phyloP scores from a whole-genome alignment of 106 monocot species.

The Apostasia ramifera region DNA sequence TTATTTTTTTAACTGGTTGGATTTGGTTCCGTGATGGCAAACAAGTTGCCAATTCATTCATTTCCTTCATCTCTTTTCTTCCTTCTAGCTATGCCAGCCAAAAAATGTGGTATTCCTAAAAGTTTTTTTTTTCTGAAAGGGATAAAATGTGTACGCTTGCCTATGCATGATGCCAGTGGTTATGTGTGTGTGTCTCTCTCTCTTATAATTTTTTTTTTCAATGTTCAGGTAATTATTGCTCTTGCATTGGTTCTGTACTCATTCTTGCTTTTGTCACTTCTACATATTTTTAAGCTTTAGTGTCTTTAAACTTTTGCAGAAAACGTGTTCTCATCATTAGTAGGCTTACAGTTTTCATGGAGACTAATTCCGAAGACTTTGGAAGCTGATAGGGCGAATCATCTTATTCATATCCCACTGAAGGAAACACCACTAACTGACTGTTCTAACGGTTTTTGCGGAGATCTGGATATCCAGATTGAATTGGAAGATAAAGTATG shows the following conservation, averaged over 20 bases:
- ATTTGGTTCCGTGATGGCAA: too few relatives aligned
- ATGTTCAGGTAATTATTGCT: not conserved
- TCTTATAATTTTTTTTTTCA: too few relatives aligned
- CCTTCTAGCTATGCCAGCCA: too few relatives aligned
- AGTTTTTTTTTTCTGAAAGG: too few relatives aligned
- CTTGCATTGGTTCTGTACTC: not conserved
- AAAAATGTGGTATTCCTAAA: too few relatives aligned
- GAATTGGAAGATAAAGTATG: slow-evolving; percentile 78
- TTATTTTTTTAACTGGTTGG: too few relatives aligned
- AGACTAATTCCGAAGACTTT: slow-evolving; percentile 48
- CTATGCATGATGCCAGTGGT: too few relatives aligned
- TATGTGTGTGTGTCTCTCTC: too few relatives aligned
- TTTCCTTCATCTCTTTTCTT: too few relatives aligned
- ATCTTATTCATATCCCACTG: slow-evolving; percentile 83
- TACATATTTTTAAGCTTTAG: not conserved
- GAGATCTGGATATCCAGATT: slow-evolving; percentile 78
- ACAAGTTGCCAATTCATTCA: too few relatives aligned
- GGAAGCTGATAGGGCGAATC: slow-evolving; percentile 31
- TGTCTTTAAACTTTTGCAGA: slow-evolving; percentile 45
- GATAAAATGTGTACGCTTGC: too few relatives aligned
- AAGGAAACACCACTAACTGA: slow-evolving; percentile 93
- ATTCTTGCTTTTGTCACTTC: not conserved
- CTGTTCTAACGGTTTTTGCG: slow-evolving; percentile 71
- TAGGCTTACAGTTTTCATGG: slow-evolving; percentile 80
- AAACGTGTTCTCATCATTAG: slow-evolving; percentile 88